Evolutionary conservation across 306 rosid genomes (phyloP), one percentile per base, ranked within the genome.

Genomic region (Luffa aegyptiaca): DNA sequence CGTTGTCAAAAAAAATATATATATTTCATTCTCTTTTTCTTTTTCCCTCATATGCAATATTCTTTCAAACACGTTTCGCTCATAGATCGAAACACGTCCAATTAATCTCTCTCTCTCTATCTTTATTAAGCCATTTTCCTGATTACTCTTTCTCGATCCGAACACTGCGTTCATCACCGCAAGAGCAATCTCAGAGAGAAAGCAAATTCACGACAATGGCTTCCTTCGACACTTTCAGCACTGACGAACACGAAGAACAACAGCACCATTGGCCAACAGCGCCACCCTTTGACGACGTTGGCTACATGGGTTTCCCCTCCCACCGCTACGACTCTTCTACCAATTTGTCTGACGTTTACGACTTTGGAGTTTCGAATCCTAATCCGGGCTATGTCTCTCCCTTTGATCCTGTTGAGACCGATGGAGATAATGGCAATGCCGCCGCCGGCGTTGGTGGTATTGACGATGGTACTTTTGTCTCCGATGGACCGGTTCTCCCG

Each of bases 401-500:
- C 0, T 95, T 95, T 42, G 88, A 86, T 36, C 20, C 87, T 1
- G 80, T 62, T 8, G 85, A 86, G 58, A 1, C 73, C 1, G 84
- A 84, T 37, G 88, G 68, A 5, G 44, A 33, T 5, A 17, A 8
- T 42, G 78, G 59, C 49, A 10, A 51, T 53, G 84, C 21, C 1
- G 10, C 71, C 33, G 82, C 75, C 7, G 48, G 26, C 1, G 65
- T 10, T 35, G 74, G 58, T 31, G 42, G 3, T 49, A 70, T 71
- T 51, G 89, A 76, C 13, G 85, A 62, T 36, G 87, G 46, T 3
- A 39, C 84, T 57, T 93, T 93, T 72, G 56, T 58, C 57, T 86
- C 93, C 0, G 86, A 81, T 0, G 96, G 89, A 1, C 97, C 97
- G 2, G 11, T 92, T 33, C 90, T 93, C 46, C 97, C 97, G 1